Evolutionary conservation across 495 filamentous ascomycete genomes (phyloP).

Genomic region (Penicillium nucicola): DNA sequence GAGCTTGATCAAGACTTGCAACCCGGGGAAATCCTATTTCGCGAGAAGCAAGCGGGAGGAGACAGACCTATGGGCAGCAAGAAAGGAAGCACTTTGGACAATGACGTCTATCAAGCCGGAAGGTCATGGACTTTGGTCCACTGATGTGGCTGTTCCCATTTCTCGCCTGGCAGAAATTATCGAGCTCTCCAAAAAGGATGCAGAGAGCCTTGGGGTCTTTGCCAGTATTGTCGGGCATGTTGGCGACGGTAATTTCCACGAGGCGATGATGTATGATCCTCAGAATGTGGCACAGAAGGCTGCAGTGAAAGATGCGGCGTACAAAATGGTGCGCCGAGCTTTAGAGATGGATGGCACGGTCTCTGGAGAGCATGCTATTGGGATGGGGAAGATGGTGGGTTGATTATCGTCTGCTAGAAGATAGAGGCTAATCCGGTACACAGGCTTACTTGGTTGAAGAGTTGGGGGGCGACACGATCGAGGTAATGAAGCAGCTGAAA

Average conservation of each 20-base stretch:
- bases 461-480: constrained; percentile 57
- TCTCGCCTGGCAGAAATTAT: constrained; percentile 86
- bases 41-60: no score
- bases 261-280: constrained; percentile 80
- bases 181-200: constrained; percentile 81
- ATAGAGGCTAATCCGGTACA: constrained; percentile 87
- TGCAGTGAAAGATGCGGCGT: constrained; percentile 73
- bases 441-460: constrained; percentile 38
- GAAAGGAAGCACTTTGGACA: constrained; percentile 82
- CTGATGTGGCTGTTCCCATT: constrained; percentile 88
- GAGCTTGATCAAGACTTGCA: constrained; percentile 64
- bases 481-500: constrained; percentile 84
- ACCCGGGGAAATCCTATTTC: constrained; percentile 55
- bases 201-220: constrained; percentile 80
- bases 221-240: constrained; percentile 83
- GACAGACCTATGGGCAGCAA: constrained; percentile 75
- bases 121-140: constrained; percentile 65
- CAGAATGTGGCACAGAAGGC: constrained; percentile 62
- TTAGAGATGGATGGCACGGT: constrained; percentile 89
- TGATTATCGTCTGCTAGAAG: constrained; percentile 31
- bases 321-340: constrained; percentile 84
- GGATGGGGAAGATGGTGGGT: neutral
- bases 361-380: constrained; percentile 14
- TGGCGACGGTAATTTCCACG: constrained; percentile 90
- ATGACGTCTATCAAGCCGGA: constrained; percentile 50